Evolutionary conservation across 202 grass and related monocot species (phyloP), one percentile per base, ranked within the genome.

Genomic region (Tripidium arundinaceum): DNA sequence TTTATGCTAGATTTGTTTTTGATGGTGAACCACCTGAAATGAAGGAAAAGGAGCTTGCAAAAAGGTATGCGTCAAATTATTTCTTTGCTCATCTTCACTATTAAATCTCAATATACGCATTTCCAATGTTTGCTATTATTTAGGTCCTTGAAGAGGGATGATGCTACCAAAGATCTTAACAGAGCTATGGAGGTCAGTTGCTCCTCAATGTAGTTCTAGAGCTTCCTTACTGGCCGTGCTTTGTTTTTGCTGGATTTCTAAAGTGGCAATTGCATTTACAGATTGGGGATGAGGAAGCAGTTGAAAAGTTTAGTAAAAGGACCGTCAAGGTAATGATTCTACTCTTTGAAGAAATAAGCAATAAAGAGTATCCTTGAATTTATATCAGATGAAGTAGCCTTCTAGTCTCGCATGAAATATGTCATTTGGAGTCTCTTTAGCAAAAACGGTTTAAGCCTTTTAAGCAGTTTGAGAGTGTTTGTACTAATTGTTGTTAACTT

Each of bases 271-370:
- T 79, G 73, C 31, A 70, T 83, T 83, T 82, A 62, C 79, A 98
- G 95, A 78, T 55, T 86, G 90, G 90, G 65, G 88, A 98, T 82
- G 79, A 84, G 24, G 88, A 91, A 21, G 87, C 82, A 45, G 64
- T 93, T 85, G 96, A 95, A 83, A 98, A 95, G 50, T 87, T 91
- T 76, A 95, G 92, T 88, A 95, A 98, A 91, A 93, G 90, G 76
- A 95, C 92, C 45, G 90, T 98, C 6, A 93, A 88, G 90, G 92
- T 98, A 88, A 64, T 83, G 62, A 27, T 74, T 3, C 13, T 81
- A 54, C 41, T 37, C 11, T 90, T 24, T 89, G 25, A 70, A 19
- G 13, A 85, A 78, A 57, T 68, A 62, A 11, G 13, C 77, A 68
- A 72, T 72, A 9, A 61, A 19, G 7, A 47, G 14, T 52, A 4